These are phyloP conservation scores for Graphilbum ipis-grandicollis DNA, from an alignment of 2,329 filamentous ascomycete genomes.

Conservation along the genomic window DNA sequence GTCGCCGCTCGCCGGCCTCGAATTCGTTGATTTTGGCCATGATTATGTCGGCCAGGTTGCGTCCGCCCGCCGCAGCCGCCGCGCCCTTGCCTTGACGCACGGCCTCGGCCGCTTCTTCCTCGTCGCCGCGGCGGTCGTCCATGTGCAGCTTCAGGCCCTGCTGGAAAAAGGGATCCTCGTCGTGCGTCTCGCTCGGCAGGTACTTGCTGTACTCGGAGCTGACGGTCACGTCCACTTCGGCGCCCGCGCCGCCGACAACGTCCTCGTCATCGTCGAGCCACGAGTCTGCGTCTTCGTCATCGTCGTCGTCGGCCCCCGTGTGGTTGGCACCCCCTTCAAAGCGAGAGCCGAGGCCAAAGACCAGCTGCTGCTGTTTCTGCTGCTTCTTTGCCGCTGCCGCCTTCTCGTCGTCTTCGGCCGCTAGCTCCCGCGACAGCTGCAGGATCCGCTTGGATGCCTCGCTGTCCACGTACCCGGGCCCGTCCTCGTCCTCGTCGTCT, in stretches of 20 bases:
- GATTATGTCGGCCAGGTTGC: constrained; percentile 84
- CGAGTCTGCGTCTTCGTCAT: constrained; percentile 40
- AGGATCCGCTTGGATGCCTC: constrained; percentile 80
- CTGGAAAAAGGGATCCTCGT: constrained; percentile 55
- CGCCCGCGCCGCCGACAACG: constrained; percentile 56
- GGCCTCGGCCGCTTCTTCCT: constrained; percentile 20
- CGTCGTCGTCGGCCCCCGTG: constrained; percentile 24
- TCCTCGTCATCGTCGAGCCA: constrained; percentile 68
- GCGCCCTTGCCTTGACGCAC: constrained; percentile 22
- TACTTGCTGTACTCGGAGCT: constrained; percentile 85
- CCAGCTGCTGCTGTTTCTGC: constrained; percentile 21
- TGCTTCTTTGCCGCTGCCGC: constrained; percentile 37
- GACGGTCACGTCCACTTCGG: constrained; percentile 78
- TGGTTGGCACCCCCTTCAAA: too few relatives aligned
- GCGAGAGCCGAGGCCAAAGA: constrained; percentile 68
- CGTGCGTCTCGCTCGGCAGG: constrained; percentile 53
- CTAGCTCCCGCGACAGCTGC: constrained; percentile 44
- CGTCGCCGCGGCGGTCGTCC: background rate
- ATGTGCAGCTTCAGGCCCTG: constrained; percentile 20
- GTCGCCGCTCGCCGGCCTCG: constrained; percentile 36
- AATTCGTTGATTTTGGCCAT: constrained; percentile 85
- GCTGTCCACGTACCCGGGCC: constrained; percentile 66
- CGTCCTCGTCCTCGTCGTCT: constrained; percentile 41
- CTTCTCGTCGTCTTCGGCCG: constrained; percentile 36
- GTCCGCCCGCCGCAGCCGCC: constrained; percentile 17